Conservation (phyloP, 352 stramenopile genomes). For the Globisporangium polare region DNA sequence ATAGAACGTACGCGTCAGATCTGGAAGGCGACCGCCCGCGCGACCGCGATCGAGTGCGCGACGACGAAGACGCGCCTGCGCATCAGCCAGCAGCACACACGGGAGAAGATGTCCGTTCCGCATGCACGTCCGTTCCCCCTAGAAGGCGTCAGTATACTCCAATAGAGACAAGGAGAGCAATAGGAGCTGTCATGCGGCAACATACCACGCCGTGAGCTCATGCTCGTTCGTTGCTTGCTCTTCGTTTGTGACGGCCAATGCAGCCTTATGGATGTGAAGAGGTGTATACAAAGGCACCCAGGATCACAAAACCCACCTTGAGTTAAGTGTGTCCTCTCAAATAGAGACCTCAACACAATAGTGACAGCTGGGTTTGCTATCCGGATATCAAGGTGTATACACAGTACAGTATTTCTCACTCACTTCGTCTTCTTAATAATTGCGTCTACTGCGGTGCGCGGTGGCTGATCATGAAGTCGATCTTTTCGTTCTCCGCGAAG, state of each 20-base stretch:
- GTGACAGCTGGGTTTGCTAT: background rate
- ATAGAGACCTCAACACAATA: background rate
- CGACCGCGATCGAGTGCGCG: constrained; percentile 20
- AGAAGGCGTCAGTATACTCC: constrained; percentile 10
- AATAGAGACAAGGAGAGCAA: background rate
- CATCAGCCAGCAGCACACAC: constrained; percentile 16
- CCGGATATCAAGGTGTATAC: background rate
- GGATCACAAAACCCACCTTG: background rate
- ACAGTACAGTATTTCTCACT: background rate
- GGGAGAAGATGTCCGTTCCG: background rate
- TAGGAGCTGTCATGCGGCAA: background rate
- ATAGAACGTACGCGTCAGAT: constrained; percentile 3
- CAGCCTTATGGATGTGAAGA: too few relatives aligned
- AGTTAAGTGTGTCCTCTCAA: background rate
- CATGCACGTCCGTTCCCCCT: constrained; percentile 10
- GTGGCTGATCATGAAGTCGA: constrained; percentile 11
- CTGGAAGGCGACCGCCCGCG: constrained; percentile 26
- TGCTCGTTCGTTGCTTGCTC: background rate
- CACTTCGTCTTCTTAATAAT: background rate
- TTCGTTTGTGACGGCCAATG: background rate
- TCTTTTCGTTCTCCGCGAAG: constrained; percentile 12
- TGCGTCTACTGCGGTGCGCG: background rate
- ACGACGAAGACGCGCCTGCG: constrained; percentile 25
- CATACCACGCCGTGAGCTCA: constrained; percentile 10
- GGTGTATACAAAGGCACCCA: too few relatives aligned